These are phyloP conservation scores for Yamadazyma trypodendri DNA, from an alignment of 1,139 yeast genomes.

Conservation along the genomic window DNA sequence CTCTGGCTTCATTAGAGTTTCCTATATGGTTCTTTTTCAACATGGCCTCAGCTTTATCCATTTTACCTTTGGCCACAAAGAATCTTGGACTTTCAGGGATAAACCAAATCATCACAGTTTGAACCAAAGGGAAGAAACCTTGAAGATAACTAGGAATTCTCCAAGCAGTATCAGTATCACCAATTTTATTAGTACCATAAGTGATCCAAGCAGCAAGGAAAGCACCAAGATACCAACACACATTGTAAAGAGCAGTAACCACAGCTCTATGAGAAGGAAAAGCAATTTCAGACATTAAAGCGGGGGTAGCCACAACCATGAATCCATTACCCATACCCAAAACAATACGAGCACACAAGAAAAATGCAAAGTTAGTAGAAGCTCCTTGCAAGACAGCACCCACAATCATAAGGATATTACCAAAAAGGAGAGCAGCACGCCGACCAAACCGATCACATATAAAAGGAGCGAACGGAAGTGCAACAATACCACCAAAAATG, in stretches of 20 bases:
- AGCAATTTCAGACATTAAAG: slow-evolving; percentile 41
- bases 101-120: slow-evolving; percentile 25
- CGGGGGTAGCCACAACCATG: slow-evolving; percentile 39
- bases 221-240: slow-evolving; percentile 54
- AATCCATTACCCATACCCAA: slow-evolving; percentile 29
- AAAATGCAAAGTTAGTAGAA: slow-evolving; percentile 11
- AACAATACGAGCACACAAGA: slow-evolving; percentile 9
- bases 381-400: slow-evolving; percentile 46
- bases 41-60: slow-evolving; percentile 38
- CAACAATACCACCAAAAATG: slow-evolving; percentile 23
- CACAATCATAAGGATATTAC: slow-evolving; percentile 26
- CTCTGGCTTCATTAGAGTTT: slow-evolving; percentile 26
- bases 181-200: slow-evolving; percentile 11
- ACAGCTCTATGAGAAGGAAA: slow-evolving; percentile 50
- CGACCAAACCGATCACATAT: slow-evolving; percentile 34
- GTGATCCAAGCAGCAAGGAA: slow-evolving; percentile 52
- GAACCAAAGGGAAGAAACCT: slow-evolving; percentile 32
- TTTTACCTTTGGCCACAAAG: slow-evolving; percentile 35
- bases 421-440: slow-evolving; percentile 26
- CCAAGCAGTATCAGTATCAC: slow-evolving; percentile 32
- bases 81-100: slow-evolving; percentile 52
- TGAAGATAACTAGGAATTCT: slow-evolving; percentile 49
- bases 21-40: slow-evolving; percentile 45
- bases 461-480: slow-evolving; percentile 21
- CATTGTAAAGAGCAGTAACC: slow-evolving; percentile 47